A percentile compares a stretch with the other conserved stretches of the same genome.
These are phyloP conservation scores for Balamuthia mandrillaris DNA, from an alignment of 208 protist species.

Conservation along the genomic window DNA sequence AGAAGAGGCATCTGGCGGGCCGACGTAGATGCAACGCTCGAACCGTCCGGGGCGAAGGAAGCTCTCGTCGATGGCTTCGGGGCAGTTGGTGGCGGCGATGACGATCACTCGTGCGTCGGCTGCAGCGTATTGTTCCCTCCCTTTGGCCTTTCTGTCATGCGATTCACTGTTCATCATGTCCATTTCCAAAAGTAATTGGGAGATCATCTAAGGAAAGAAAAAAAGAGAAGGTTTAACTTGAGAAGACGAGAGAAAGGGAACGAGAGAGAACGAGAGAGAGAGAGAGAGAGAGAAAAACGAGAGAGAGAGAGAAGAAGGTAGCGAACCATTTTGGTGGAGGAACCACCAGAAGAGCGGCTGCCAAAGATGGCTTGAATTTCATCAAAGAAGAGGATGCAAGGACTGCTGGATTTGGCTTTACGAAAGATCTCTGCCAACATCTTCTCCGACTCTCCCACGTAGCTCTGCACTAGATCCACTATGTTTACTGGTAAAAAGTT, in stretches of 20 bases:
- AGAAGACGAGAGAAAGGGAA: not conserved
- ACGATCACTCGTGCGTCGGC: not conserved
- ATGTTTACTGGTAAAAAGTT: slow-evolving; percentile 27
- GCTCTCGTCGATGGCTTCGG: not conserved
- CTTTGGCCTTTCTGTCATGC: too few species aligned
- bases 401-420: not conserved
- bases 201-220: not conserved
- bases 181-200: slow-evolving; percentile 20
- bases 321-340: slow-evolving; percentile 17
- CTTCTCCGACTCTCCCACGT: slow-evolving; percentile 36
- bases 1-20: too few species aligned
- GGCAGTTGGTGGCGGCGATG: slow-evolving; percentile 25
- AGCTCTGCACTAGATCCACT: not conserved
- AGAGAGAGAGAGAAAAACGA: not conserved
- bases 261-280: not conserved
- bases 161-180: too few species aligned
- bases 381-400: slow-evolving; percentile 33
- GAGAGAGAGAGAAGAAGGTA: not conserved
- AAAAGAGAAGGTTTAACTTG: not conserved
- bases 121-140: too few species aligned
- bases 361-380: slow-evolving; percentile 35
- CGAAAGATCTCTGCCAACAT: slow-evolving; percentile 17
- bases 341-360: not conserved
- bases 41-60: not conserved
- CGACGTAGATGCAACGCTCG: slow-evolving; percentile 31